Evolutionary conservation across 768 basidiomycete species (phyloP).

Genomic region (Pisolithus microcarpus): DNA sequence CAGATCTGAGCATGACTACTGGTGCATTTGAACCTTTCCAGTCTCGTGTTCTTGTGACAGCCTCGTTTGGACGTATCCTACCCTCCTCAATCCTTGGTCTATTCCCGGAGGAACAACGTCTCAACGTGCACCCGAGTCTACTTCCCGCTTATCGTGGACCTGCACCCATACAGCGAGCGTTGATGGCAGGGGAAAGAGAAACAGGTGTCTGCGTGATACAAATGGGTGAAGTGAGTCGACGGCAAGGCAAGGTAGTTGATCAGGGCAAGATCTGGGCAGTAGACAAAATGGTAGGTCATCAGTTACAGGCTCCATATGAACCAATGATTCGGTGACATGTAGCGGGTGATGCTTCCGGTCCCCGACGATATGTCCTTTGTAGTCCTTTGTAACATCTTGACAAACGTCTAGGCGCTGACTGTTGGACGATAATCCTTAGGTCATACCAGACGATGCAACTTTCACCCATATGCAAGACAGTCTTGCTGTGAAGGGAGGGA

Average conservation of each 20-base stretch:
- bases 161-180: conserved; percentile 80
- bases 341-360: too few species aligned
- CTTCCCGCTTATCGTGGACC: conserved; percentile 86
- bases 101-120: conserved; percentile 50
- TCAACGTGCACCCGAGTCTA: conserved; percentile 89
- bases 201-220: conserved; percentile 80
- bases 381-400: too few species aligned
- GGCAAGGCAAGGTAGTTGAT: conserved; percentile 58
- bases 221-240: conserved; percentile 51
- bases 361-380: too few species aligned
- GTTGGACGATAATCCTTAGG: conserved; percentile 29
- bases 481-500: conserved; percentile 60
- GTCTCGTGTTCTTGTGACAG: conserved; percentile 67
- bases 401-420: not conserved
- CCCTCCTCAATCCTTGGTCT: conserved; percentile 50
- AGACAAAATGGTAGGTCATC: conserved; percentile 43
- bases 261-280: conserved; percentile 64
- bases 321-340: not conserved
- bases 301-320: not conserved
- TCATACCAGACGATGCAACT: conserved; percentile 41
- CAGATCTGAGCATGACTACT: not conserved
- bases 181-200: conserved; percentile 56
- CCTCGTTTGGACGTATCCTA: conserved; percentile 88
- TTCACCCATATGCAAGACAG: conserved; percentile 51
- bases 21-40: conserved; percentile 15